phyloP scores from a whole-genome alignment of 2,329 filamentous ascomycete genomes.

The Paraconiothyrium sp. region DNA sequence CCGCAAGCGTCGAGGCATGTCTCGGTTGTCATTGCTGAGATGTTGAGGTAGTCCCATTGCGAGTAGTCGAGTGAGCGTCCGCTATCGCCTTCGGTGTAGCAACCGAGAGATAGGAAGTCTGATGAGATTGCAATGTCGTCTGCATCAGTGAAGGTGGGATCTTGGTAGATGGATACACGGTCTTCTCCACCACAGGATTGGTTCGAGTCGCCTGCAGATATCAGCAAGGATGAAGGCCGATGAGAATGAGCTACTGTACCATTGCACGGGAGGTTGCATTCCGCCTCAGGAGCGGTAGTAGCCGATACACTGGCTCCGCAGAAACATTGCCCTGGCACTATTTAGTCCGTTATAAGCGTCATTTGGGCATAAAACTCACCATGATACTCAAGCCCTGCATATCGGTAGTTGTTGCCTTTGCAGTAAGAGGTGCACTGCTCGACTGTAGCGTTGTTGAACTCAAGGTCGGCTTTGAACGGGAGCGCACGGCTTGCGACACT shows the following conservation, averaged over 20 bases:
- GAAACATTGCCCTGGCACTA: conserved; percentile 27
- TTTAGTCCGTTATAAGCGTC: background rate
- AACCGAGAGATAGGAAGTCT: conserved; percentile 45
- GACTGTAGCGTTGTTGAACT: conserved; percentile 45
- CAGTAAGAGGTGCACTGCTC: conserved; percentile 49
- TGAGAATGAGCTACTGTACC: conserved; percentile 11
- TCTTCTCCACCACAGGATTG: conserved; percentile 31
- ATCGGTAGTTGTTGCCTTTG: conserved; percentile 50
- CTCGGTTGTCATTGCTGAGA: conserved; percentile 47
- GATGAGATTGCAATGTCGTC: conserved; percentile 34
- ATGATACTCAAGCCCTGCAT: conserved; percentile 34
- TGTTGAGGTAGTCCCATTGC: conserved; percentile 43
- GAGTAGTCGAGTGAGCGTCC: conserved; percentile 36
- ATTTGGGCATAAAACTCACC: conserved; percentile 9
- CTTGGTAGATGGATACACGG: conserved; percentile 44
- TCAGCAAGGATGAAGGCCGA: background rate
- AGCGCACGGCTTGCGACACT: conserved; percentile 36
- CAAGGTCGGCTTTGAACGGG: conserved; percentile 35
- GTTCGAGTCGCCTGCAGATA: conserved; percentile 19
- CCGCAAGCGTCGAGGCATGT: conserved; percentile 53
- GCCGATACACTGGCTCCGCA: conserved; percentile 29
- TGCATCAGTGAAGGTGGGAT: conserved; percentile 47
- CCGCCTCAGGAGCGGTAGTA: conserved; percentile 20
- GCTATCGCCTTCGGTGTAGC: conserved; percentile 50
- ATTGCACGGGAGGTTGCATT: conserved; percentile 34